Evolutionary conservation across 257 asterid genomes (phyloP).

Genomic region (Hygrophila difformis): DNA sequence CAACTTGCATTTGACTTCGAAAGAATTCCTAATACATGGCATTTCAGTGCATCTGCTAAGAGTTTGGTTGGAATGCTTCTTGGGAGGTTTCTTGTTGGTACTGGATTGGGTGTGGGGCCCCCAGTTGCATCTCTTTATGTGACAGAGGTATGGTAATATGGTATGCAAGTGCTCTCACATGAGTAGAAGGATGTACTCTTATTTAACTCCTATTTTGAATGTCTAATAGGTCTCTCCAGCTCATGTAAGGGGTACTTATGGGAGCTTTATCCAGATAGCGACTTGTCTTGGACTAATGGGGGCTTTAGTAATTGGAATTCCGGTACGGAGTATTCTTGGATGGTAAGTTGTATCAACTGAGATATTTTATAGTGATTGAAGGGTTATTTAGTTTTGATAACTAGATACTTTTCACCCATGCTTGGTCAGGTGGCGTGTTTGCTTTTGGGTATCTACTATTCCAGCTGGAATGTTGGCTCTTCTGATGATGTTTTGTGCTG

Average conservation of each 20-base stretch:
- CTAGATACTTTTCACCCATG: constrained; percentile 15
- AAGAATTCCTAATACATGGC: constrained; percentile 18
- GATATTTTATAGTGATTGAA: constrained; percentile 2
- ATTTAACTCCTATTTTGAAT: not conserved
- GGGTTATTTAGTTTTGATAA: constrained; percentile 2
- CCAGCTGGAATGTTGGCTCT: constrained; percentile 73
- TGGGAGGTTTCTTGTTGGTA: constrained; percentile 81
- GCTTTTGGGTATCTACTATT: constrained; percentile 74
- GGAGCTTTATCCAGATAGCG: constrained; percentile 88
- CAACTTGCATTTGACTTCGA: constrained; percentile 6
- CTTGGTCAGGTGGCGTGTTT: constrained; percentile 79
- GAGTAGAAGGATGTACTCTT: constrained; percentile 4
- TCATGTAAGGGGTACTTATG: constrained; percentile 88
- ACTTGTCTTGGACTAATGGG: constrained; percentile 75
- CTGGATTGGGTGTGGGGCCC: constrained; percentile 87
- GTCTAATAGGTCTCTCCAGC: constrained; percentile 76
- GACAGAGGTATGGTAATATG: constrained; percentile 77
- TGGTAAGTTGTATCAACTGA: constrained; percentile 44
- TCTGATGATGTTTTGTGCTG: constrained; percentile 78
- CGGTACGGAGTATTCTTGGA: constrained; percentile 58
- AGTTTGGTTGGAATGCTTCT: constrained; percentile 73
- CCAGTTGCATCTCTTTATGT: constrained; percentile 88
- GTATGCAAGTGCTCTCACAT: too few relatives aligned
- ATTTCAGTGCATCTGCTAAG: constrained; percentile 61
- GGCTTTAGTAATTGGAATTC: constrained; percentile 70